Conservation (phyloP, 768 basidiomycete species). For the Trichaptum fuscoviolaceum region DNA sequence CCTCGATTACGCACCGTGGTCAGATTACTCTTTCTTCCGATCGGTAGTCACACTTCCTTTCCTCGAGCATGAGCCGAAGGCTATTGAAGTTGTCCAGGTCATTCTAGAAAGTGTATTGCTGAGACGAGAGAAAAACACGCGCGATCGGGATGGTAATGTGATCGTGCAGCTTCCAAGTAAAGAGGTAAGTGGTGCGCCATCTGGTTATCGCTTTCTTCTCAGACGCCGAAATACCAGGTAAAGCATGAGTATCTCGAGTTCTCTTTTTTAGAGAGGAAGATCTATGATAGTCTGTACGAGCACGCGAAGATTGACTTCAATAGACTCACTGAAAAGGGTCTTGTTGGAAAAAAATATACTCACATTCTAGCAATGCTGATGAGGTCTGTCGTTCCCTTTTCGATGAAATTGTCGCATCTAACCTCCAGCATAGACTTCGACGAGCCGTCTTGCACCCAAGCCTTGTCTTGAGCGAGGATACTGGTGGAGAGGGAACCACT, state of each 20-base stretch:
- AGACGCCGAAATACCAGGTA: slow-evolving; percentile 35
- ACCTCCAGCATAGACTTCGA: slow-evolving; percentile 50
- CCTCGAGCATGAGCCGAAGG: slow-evolving; percentile 84
- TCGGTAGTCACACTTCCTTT: slow-evolving; percentile 94
- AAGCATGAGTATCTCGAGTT: slow-evolving; percentile 74
- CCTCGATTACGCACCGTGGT: slow-evolving; percentile 75
- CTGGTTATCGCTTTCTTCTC: slow-evolving; percentile 8
- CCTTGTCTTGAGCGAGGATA: slow-evolving; percentile 59
- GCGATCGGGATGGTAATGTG: slow-evolving; percentile 74
- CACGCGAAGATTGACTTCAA: slow-evolving; percentile 80
- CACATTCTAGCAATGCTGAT: slow-evolving; percentile 93
- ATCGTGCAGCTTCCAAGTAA: slow-evolving; percentile 89
- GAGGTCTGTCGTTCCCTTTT: slow-evolving; percentile 46
- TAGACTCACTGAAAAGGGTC: slow-evolving; percentile 70
- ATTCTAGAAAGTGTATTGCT: slow-evolving; percentile 86
- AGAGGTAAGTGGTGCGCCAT: slow-evolving; percentile 42
- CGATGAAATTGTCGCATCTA: no score
- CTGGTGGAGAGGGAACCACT: slow-evolving; percentile 32
- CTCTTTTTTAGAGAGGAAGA: slow-evolving; percentile 70
- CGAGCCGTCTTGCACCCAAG: slow-evolving; percentile 90
- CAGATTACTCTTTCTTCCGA: slow-evolving; percentile 83
- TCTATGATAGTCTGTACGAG: slow-evolving; percentile 83
- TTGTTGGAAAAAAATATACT: slow-evolving; percentile 75
- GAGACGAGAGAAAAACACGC: slow-evolving; percentile 91
- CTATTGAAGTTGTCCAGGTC: slow-evolving; percentile 91